Conservation (phyloP, 2,329 filamentous ascomycete species). For the Cercospora janseana region DNA sequence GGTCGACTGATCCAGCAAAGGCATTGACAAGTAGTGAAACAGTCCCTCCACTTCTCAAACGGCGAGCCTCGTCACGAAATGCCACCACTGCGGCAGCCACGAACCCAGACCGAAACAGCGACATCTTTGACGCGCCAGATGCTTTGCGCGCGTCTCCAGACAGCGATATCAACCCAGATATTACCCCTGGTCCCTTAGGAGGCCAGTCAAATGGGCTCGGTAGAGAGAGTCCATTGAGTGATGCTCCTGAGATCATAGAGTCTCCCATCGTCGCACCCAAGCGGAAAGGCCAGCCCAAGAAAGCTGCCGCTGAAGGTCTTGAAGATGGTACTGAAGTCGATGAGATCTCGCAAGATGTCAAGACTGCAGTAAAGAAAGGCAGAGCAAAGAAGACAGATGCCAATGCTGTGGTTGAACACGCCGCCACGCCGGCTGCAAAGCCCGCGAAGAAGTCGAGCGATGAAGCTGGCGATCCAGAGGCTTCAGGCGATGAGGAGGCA, state of each 20-base stretch:
- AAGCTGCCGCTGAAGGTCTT: slow-evolving; percentile 10
- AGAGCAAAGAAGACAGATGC: slow-evolving; percentile 22
- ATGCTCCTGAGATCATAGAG: slow-evolving; percentile 37
- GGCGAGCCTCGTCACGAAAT: slow-evolving; percentile 19
- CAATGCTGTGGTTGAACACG: slow-evolving; percentile 12
- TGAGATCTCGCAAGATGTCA: slow-evolving; percentile 12
- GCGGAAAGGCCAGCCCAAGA: slow-evolving; percentile 24
- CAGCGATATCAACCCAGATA: slow-evolving; percentile 36
- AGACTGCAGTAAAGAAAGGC: slow-evolving; percentile 23
- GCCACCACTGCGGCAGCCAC: slow-evolving; percentile 20
- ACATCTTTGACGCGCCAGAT: slow-evolving; percentile 44
- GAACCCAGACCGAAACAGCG: slow-evolving; percentile 38
- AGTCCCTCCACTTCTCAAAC: slow-evolving; percentile 16
- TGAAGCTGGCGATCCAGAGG: slow-evolving; percentile 51
- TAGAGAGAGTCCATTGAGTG: slow-evolving; percentile 38
- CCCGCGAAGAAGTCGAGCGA: slow-evolving; percentile 27
- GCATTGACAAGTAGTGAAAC: slow-evolving; percentile 2
- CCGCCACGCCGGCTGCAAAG: slow-evolving; percentile 27
- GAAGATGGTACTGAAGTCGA: slow-evolving; percentile 13
- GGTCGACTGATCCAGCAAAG: slow-evolving; percentile 18
- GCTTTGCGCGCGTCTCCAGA: slow-evolving; percentile 48
- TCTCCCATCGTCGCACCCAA: slow-evolving; percentile 21
- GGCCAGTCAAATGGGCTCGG: slow-evolving; percentile 19
- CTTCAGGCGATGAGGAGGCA: slow-evolving; percentile 51
- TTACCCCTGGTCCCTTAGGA: slow-evolving; percentile 33